Evolutionary conservation across 2,329 filamentous ascomycete species (phyloP).

Genomic region (Pleomassaria siparia): DNA sequence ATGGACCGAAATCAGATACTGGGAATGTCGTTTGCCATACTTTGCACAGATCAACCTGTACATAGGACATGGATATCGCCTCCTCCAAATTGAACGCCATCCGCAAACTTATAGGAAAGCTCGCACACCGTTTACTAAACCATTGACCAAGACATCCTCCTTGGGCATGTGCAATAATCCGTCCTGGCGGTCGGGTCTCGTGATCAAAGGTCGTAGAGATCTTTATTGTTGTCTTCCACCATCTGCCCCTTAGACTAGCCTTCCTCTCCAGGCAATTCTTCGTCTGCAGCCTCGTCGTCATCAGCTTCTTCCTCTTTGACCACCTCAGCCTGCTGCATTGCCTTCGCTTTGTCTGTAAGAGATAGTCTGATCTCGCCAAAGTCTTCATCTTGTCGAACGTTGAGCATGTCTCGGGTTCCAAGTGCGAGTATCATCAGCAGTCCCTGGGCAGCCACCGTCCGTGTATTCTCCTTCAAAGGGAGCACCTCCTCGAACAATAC

Average conservation of each 20-base stretch:
- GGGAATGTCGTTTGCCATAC: not conserved
- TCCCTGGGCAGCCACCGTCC: conserved; percentile 63
- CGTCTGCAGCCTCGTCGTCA: conserved; percentile 6
- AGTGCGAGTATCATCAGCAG: conserved; percentile 44
- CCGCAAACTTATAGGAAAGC: not conserved
- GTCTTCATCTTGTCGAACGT: conserved; percentile 60
- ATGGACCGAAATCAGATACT: not conserved
- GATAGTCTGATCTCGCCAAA: conserved; percentile 44
- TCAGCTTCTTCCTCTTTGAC: conserved; percentile 6
- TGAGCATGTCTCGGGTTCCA: conserved; percentile 62
- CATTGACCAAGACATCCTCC: not conserved
- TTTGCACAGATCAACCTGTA: not conserved
- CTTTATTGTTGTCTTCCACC: too few relatives aligned
- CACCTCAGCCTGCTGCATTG: conserved; percentile 15
- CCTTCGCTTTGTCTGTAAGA: conserved; percentile 24
- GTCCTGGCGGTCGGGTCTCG: not conserved
- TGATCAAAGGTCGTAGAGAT: conserved; percentile 4
- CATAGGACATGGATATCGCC: not conserved
- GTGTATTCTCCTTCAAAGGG: conserved; percentile 55
- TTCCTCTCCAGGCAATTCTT: conserved; percentile 15
- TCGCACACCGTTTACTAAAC: not conserved
- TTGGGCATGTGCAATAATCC: too few relatives aligned
- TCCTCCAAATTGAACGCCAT: not conserved
- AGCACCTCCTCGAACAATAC: conserved; percentile 72
- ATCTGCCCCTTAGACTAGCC: too few relatives aligned